Evolutionary conservation across 1,284 basidiomycete genomes (phyloP), one percentile per base, ranked within the genome.

Genomic region (Cutaneotrichosporon sp.): DNA sequence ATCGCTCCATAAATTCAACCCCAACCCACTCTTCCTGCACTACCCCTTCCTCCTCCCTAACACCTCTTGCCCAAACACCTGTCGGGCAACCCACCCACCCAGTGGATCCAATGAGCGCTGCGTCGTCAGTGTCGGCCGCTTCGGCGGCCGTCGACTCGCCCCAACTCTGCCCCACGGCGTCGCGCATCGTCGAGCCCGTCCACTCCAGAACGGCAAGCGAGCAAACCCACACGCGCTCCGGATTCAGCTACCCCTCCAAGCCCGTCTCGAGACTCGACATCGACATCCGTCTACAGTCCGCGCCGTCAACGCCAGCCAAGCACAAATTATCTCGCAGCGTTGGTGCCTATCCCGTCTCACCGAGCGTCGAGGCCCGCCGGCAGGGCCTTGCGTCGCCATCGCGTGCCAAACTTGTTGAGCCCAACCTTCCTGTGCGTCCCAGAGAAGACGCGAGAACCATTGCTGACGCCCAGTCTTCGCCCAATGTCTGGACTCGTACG

Each of bases 401-500:
- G 1, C 18, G 36, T 22, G 32, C 16, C n/a, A 53, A 38, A 8
- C 32, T 58, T 36, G 42, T 40, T 13, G 60, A 65, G 31, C 64
- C 64, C 16, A n/a, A 18, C 13, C 61, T 65, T 13, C 64, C 64
- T 31, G 61, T 63, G 22, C 22, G 61, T 21, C 5, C 10, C 21
- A 26, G 36, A 8, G 18, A 40, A 26, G 26, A 26, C 26, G 26
- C 2, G 3, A 32, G 32, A 10, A 26, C 26, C 26, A 26, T 26
- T 26, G 52, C 60, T 61, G 60, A 58, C 34, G 4, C 18, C 34
- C 61, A 73, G 73, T n/a, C 67, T 9, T 68, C 76, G 60, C 75
- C 76, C 2, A 73, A 71, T 51, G 26, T 56, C 4, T 79, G 77
- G 77, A 72, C 70, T 1, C 72, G 74, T 76, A 55, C 63, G 73